A percentile compares a stretch with the other conserved stretches of the same genome.
phyloP scores from a whole-genome alignment of 169 alveolate species.

The Cryptosporidium muris region DNA sequence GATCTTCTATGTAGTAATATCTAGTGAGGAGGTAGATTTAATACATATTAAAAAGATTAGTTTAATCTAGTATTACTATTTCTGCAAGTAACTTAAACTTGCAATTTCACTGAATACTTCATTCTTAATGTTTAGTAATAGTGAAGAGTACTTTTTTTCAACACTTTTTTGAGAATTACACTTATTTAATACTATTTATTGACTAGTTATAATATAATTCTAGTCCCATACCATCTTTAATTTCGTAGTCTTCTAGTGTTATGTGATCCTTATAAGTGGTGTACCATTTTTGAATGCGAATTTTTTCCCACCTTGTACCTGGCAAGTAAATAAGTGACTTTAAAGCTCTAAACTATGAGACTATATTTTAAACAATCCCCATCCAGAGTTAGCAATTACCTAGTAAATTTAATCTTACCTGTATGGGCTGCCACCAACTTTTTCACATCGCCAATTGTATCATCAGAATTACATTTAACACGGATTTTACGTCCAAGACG shows the following conservation, averaged over 20 bases:
- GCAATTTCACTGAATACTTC: too few relatives aligned
- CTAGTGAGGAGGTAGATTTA: too few relatives aligned
- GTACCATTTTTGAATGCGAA: constrained; percentile 96
- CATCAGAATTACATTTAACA: constrained; percentile 96
- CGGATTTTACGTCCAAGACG: constrained; percentile 97
- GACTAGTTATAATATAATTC: constrained; percentile 95
- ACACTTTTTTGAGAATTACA: background rate
- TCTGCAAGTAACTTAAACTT: too few relatives aligned
- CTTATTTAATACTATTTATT: background rate
- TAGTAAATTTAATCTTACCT: constrained; percentile 76
- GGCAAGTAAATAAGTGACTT: background rate
- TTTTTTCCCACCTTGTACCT: constrained; percentile 97
- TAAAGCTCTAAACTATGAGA: background rate
- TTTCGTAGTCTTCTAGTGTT: constrained; percentile 98
- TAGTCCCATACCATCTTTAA: constrained; percentile 97
- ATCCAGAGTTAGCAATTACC: background rate
- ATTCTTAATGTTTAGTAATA: background rate
- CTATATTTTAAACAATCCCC: background rate
- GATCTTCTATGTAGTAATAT: background rate
- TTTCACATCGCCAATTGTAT: constrained; percentile 95
- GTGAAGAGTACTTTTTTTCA: background rate
- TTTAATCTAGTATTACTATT: too few relatives aligned
- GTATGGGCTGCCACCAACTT: constrained; percentile 97
- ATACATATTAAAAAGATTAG: too few relatives aligned
- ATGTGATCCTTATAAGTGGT: constrained; percentile 96